These are phyloP conservation scores for Fusarium verticillioides DNA, from an alignment of 2,329 filamentous ascomycete species.

Conservation along the genomic window DNA sequence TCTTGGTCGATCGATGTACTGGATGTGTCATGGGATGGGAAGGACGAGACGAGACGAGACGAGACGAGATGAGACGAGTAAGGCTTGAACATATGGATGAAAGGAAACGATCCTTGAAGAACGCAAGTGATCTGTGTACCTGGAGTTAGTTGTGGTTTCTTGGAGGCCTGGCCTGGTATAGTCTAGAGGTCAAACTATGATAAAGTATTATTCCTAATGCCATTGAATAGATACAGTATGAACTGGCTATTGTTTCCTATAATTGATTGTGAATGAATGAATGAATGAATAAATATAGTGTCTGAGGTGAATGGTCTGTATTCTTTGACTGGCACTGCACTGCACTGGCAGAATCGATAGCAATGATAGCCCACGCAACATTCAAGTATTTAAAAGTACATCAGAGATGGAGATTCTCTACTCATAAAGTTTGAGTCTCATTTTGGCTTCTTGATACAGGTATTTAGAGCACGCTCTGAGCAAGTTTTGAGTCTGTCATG, in stretches of 20 bases:
- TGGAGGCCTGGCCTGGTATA: conserved; percentile 13
- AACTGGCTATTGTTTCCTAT: neutral
- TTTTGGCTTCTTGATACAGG: neutral
- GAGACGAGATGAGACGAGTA: conserved; percentile 7
- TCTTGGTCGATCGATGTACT: conserved; percentile 35
- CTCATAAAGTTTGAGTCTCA: neutral
- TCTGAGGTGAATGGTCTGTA: neutral
- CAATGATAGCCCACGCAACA: too few relatives aligned
- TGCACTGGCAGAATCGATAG: neutral
- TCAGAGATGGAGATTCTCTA: rapidly evolving
- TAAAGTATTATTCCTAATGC: conserved; percentile 37
- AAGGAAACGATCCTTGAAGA: conserved; percentile 19
- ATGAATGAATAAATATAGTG: neutral
- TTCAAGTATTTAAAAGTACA: neutral
- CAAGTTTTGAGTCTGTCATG: neutral
- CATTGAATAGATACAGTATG: conserved; percentile 44
- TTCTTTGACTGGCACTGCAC: neutral
- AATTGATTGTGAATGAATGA: neutral
- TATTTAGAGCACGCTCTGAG: neutral
- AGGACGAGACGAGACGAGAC: neutral
- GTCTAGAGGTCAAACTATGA: conserved; percentile 23
- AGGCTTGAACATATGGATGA: conserved; percentile 33
- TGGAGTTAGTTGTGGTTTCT: conserved; percentile 35
- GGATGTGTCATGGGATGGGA: conserved; percentile 29
- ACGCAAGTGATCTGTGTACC: conserved; percentile 35